Conservation (phyloP, 2,329 filamentous ascomycete genomes). For the Sporothrix globosa region DNA sequence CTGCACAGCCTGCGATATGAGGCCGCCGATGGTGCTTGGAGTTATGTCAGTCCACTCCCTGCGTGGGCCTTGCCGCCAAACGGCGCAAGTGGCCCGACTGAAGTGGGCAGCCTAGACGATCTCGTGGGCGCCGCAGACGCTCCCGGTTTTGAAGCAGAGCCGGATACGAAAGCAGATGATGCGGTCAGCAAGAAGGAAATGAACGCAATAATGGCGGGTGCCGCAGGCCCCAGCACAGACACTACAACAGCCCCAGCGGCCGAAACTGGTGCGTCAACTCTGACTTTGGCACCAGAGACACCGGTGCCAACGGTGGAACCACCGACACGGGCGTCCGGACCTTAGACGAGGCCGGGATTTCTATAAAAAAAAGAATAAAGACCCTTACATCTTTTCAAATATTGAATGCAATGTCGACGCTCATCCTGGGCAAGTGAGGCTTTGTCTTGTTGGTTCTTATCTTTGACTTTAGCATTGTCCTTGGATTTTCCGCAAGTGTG, state of each 20-base stretch:
- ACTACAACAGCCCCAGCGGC: background rate
- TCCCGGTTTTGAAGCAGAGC: slow-evolving; percentile 38
- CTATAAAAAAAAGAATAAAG: background rate
- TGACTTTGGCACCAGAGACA: background rate
- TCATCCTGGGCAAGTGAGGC: too few relatives aligned
- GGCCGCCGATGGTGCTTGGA: slow-evolving; percentile 80
- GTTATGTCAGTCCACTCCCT: slow-evolving; percentile 82
- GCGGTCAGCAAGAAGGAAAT: slow-evolving; percentile 2
- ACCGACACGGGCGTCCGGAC: background rate
- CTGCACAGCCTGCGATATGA: slow-evolving; percentile 91
- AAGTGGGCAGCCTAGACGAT: slow-evolving; percentile 64
- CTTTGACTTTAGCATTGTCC: background rate
- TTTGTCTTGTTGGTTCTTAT: too few relatives aligned
- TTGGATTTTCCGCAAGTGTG: background rate
- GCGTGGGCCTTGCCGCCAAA: slow-evolving; percentile 82
- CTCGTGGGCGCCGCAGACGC: slow-evolving; percentile 56
- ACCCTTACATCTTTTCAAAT: background rate
- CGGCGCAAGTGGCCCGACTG: slow-evolving; percentile 70
- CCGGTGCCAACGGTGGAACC: background rate
- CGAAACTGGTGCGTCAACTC: background rate
- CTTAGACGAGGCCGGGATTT: background rate
- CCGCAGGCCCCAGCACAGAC: background rate
- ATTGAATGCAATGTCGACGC: background rate
- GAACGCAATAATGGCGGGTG: background rate
- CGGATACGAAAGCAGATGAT: slow-evolving; percentile 24